These are phyloP conservation scores for Pseudonitzschia multistriata DNA, from an alignment of 108 stramenopile species.

Conservation along the genomic window DNA sequence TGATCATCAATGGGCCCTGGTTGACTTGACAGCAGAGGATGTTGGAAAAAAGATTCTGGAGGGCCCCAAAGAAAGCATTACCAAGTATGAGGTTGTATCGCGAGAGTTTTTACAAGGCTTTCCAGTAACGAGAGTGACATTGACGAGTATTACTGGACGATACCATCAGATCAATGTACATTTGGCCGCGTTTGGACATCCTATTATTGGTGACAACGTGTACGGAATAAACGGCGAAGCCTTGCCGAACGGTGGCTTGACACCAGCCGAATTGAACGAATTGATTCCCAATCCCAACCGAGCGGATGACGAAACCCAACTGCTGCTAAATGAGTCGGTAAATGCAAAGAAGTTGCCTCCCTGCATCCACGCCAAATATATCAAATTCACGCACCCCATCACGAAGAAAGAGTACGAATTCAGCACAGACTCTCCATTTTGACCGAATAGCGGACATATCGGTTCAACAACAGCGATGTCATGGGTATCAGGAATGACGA, in stretches of 20 bases:
- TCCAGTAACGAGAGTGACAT: slow-evolving; percentile 67
- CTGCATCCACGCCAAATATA: slow-evolving; percentile 75
- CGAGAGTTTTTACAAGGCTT: slow-evolving; percentile 64
- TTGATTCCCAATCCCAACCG: slow-evolving; percentile 49
- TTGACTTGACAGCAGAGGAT: slow-evolving; percentile 52
- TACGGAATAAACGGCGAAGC: slow-evolving; percentile 80
- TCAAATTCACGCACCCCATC: slow-evolving; percentile 76
- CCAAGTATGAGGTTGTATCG: slow-evolving; percentile 62
- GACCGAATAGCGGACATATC: neutral
- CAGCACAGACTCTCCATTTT: slow-evolving; percentile 27
- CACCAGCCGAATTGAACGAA: slow-evolving; percentile 44
- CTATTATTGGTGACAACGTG: slow-evolving; percentile 80
- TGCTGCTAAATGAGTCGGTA: slow-evolving; percentile 36
- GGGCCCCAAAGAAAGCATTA: slow-evolving; percentile 73
- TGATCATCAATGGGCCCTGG: slow-evolving; percentile 67
- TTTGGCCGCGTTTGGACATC: slow-evolving; percentile 85
- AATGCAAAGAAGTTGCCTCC: slow-evolving; percentile 42
- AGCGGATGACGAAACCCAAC: slow-evolving; percentile 59
- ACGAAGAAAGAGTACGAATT: slow-evolving; percentile 27
- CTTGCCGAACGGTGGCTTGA: slow-evolving; percentile 71
- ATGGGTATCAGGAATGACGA: neutral
- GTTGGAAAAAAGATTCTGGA: slow-evolving; percentile 74
- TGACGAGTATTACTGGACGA: slow-evolving; percentile 78
- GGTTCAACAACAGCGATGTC: neutral
- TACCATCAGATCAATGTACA: slow-evolving; percentile 89